Evolutionary conservation across 352 stramenopile genomes (phyloP).

Genomic region (Aphanomyces invadans): DNA sequence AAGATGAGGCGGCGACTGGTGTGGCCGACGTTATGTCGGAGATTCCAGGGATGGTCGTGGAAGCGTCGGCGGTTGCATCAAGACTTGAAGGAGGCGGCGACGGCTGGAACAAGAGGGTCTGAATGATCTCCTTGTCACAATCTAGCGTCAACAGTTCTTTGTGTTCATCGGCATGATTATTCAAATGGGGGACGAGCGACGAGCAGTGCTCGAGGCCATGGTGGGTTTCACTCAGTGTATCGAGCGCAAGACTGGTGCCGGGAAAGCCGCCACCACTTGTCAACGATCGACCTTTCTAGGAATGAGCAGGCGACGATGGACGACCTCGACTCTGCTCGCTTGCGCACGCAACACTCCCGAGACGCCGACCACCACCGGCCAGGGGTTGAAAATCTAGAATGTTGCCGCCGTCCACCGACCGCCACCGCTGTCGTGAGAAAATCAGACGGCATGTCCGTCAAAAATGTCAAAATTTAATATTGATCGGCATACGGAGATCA

Average conservation of each 20-base stretch:
- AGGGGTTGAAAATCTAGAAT: slow-evolving; percentile 19
- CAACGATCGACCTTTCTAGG: not conserved
- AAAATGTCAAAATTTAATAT: not conserved
- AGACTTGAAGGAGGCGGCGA: not conserved
- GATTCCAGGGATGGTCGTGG: too few species aligned
- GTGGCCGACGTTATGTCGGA: too few species aligned
- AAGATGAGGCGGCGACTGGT: not conserved
- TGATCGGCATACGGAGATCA: not conserved
- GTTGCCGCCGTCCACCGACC: not conserved
- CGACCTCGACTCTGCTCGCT: not conserved
- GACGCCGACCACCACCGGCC: not conserved
- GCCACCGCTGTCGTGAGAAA: not conserved
- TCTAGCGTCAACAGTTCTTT: not conserved
- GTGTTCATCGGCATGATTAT: not conserved
- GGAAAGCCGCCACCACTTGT: not conserved
- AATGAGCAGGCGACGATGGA: slow-evolving; percentile 2
- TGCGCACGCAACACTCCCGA: not conserved
- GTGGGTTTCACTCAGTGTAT: not conserved
- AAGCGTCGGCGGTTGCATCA: not conserved
- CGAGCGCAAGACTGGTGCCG: not conserved
- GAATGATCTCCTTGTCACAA: not conserved
- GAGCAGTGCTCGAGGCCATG: not conserved
- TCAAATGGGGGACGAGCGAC: not conserved
- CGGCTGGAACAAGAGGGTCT: not conserved
- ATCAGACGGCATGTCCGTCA: not conserved